These are phyloP conservation scores for Alternaria dauci DNA, from an alignment of 2,329 filamentous ascomycete species.

Conservation along the genomic window DNA sequence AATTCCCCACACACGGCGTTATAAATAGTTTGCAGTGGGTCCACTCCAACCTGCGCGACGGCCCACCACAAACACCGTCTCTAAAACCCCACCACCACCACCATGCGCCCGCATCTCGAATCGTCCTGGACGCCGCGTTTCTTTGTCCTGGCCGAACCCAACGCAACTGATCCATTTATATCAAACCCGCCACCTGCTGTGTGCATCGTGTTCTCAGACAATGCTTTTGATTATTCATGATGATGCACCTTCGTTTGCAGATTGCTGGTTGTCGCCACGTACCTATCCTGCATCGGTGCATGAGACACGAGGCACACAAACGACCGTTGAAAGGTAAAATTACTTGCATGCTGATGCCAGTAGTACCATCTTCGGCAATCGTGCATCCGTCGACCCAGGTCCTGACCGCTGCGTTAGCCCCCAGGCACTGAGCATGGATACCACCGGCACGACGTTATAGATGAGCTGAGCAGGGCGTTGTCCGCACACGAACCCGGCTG, in stretches of 20 bases:
- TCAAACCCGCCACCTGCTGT: background rate
- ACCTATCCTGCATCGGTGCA: background rate
- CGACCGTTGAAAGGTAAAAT: background rate
- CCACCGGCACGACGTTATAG: background rate
- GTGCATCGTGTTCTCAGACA: background rate
- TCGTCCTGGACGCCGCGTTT: background rate
- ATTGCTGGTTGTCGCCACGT: background rate
- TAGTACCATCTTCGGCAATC: constrained; percentile 13
- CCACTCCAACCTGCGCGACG: constrained; percentile 6
- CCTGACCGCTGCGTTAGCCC: constrained; percentile 5
- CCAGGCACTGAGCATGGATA: background rate
- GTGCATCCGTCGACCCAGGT: constrained; percentile 2
- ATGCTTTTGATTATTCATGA: constrained; percentile 5
- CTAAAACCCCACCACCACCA: background rate
- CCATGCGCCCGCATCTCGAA: constrained; percentile 2
- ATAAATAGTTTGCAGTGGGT: constrained; percentile 14
- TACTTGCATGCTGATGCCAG: constrained; percentile 12
- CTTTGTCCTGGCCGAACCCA: constrained; percentile 1
- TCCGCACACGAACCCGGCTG: constrained; percentile 2
- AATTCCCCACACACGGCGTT: constrained; percentile 10
- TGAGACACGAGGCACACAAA: constrained; percentile 6
- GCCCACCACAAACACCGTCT: constrained; percentile 3
- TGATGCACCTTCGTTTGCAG: constrained; percentile 6
- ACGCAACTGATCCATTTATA: constrained; percentile 6
- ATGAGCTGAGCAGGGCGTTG: constrained; percentile 4